These are phyloP conservation scores for Neofusicoccum umdonicola DNA, from an alignment of 2,329 filamentous ascomycete species.

Conservation along the genomic window DNA sequence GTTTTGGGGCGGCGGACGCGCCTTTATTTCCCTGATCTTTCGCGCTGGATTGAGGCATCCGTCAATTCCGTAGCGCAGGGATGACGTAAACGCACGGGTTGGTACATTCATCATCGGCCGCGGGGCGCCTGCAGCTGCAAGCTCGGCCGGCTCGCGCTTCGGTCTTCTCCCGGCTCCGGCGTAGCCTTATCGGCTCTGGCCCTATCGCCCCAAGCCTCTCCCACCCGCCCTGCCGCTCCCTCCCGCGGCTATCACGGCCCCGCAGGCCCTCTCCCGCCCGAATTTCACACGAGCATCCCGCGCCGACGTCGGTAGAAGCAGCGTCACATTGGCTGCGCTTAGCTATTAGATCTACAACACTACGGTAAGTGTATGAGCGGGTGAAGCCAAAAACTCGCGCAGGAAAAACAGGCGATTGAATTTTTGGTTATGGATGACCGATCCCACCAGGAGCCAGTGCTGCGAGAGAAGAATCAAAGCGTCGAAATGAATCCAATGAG, in stretches of 20 bases:
- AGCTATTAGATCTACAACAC: constrained; percentile 1
- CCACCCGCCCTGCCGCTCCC: no score
- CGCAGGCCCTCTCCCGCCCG: not conserved
- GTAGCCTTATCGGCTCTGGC: not conserved
- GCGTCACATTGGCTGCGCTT: not conserved
- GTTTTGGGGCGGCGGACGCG: not conserved
- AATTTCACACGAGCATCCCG: no score
- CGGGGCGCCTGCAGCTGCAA: no score
- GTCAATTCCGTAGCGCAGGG: not conserved
- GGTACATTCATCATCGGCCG: not conserved
- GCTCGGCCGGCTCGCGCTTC: constrained; percentile 6
- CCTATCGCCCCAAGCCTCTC: not conserved
- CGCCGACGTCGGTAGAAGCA: not conserved
- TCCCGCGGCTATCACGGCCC: not conserved
- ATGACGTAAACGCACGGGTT: not conserved
- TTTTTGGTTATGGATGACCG: constrained; percentile 1
- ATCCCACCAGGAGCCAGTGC: not conserved
- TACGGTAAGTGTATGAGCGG: not conserved
- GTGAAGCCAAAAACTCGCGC: not conserved
- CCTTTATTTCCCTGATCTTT: not conserved
- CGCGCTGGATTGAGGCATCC: not conserved
- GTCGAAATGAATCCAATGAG: not conserved
- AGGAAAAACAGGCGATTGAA: not conserved
- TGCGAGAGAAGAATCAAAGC: not conserved
- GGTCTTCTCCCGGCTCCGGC: not conserved